Evolutionary conservation across 345 rosid genomes (phyloP), one percentile per base, ranked within the genome.

Genomic region (Boechera divaricarpa): DNA sequence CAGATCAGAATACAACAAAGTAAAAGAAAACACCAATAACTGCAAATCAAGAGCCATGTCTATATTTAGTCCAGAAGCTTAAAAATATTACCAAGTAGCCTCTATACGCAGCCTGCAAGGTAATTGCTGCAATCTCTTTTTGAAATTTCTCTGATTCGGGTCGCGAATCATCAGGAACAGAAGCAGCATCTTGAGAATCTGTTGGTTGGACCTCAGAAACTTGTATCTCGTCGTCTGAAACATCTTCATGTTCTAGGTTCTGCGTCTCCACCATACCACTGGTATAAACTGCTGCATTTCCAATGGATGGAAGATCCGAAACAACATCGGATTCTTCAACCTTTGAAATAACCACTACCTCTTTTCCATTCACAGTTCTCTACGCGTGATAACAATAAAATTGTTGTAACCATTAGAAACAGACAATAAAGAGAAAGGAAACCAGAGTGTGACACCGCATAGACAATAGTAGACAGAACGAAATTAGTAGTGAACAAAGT

Each of bases 101-200:
- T 77, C 54, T 77, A 71, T 38, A 94, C 58, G 89, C 92, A 81
- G 97, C 94, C 79, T 91, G 98, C 31, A 83, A 72, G 41, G 78
- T 76, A n/a, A 83, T 87, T 15, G 92, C 93, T 48, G 98, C 93
- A 72, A 81, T 57, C 81, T 91, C 92, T 74, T 72, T 83, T 73
- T 73, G 85, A 35, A 65, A 68, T 77, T 80, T 89, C 72, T 87
- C 92, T 61, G 87, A 83, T 61, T 87, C 84, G 7, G 82, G 62
- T 12, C 73, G 76, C 3, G 36, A 82, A 63, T 72, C 86, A 68
- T 77, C 69, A 47, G 55, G 68, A 26, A 62, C 29, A 33, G 70
- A 67, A 38, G 54, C 42, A 42, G 67, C 65, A 45, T 29, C 70
- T 71, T 79, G 87, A 48, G 74, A 74, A 42, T 80, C 82, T 75